These are phyloP conservation scores for Phytophthora podocarpi DNA, from an alignment of 352 stramenopile genomes.

Conservation along the genomic window DNA sequence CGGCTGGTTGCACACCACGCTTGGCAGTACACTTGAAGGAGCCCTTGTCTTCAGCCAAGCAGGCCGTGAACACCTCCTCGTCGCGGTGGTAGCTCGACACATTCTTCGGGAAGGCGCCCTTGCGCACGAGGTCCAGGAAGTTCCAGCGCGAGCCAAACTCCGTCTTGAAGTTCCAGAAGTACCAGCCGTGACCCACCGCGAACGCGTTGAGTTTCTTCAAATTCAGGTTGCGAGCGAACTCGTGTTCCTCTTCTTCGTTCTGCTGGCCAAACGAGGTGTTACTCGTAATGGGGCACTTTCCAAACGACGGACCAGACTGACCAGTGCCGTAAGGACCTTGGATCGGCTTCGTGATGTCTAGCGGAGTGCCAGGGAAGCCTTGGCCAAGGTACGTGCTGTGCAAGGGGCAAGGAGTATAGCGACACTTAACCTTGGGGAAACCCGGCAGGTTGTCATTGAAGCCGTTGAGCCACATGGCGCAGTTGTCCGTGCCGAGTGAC, in stretches of 20 bases:
- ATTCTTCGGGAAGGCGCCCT: conserved; percentile 75
- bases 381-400: conserved; percentile 76
- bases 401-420: conserved; percentile 80
- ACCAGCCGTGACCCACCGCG: conserved; percentile 90
- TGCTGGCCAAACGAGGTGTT: conserved; percentile 53
- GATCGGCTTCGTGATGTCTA: conserved; percentile 16
- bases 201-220: conserved; percentile 93
- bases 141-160: conserved; percentile 84
- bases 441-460: conserved; percentile 40
- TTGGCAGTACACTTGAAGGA: conserved; percentile 77
- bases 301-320: conserved; percentile 45
- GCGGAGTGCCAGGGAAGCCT: conserved; percentile 13
- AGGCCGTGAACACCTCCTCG: conserved; percentile 70
- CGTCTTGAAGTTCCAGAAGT: conserved; percentile 82
- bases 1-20: conserved; percentile 55
- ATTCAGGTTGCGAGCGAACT: conserved; percentile 76
- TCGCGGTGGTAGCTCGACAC: conserved; percentile 60
- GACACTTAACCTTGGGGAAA: conserved; percentile 90
- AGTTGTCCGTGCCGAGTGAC: conserved; percentile 88
- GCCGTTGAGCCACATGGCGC: conserved; percentile 82
- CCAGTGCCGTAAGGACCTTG: conserved; percentile 18
- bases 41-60: conserved; percentile 71
- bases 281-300: conserved; percentile 50
- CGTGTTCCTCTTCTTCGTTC: conserved; percentile 79
- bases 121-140: conserved; percentile 72